Evolutionary conservation across 2,329 filamentous ascomycete species (phyloP).

Genomic region (Clarireedia hainanense): DNA sequence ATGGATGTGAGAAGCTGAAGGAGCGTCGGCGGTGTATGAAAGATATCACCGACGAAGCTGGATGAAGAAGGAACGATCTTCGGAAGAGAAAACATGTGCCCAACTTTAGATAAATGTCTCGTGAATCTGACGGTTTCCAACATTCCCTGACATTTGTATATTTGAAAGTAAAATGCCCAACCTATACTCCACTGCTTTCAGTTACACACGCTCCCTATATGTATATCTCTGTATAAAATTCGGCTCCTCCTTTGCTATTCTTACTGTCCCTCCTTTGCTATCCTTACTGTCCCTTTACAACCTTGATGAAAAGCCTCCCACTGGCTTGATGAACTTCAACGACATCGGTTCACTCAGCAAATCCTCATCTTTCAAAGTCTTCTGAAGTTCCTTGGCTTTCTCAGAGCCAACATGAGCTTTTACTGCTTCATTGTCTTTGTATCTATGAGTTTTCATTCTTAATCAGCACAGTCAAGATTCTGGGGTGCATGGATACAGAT

Average conservation of each 20-base stretch:
- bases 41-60: no score
- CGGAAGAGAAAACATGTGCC: no score
- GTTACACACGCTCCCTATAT: no score
- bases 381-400: slow-evolving; percentile 17
- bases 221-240: neutral
- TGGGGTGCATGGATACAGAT: neutral
- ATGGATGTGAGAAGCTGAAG: no score
- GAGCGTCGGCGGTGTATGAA: no score
- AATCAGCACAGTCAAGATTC: neutral
- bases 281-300: slow-evolving; percentile 6
- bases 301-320: slow-evolving; percentile 23
- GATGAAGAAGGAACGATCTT: no score
- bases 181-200: no score
- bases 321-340: slow-evolving; percentile 22
- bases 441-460: slow-evolving; percentile 13
- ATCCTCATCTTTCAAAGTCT: slow-evolving; percentile 20
- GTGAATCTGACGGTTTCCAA: no score
- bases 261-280: neutral
- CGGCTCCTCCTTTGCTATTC: neutral
- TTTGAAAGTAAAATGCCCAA: no score
- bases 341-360: slow-evolving; percentile 18
- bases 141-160: no score
- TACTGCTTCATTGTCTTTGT: slow-evolving; percentile 24
- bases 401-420: slow-evolving; percentile 19
- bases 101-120: no score